A percentile compares a stretch with the other conserved stretches of the same genome.
Evolutionary conservation across 2,329 filamentous ascomycete species (phyloP).

Genomic region (Cercospora zeina): DNA sequence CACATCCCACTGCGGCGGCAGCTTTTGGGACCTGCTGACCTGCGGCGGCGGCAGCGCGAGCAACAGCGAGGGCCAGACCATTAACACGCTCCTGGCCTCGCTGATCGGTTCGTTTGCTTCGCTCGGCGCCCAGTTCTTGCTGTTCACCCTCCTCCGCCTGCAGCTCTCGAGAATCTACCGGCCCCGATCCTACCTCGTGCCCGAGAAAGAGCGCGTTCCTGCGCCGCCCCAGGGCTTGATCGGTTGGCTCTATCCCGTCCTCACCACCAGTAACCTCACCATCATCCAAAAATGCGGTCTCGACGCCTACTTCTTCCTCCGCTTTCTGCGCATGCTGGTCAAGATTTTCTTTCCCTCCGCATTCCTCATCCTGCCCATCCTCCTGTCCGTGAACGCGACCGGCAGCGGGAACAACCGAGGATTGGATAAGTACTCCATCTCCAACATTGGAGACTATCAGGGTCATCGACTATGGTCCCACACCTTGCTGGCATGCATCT

Average conservation of each 20-base stretch:
- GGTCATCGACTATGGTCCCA: conserved; percentile 76
- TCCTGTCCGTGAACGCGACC: conserved; percentile 82
- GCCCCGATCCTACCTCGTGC: conserved; percentile 85
- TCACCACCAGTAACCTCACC: conserved; percentile 71
- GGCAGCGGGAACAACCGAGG: conserved; percentile 61
- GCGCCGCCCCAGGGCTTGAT: conserved; percentile 63
- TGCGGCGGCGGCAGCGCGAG: conserved; percentile 21
- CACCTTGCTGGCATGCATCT: conserved; percentile 71
- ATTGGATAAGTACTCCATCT: conserved; percentile 81
- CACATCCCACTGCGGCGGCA: conserved; percentile 8
- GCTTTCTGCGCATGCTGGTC: conserved; percentile 81
- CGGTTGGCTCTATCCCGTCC: conserved; percentile 59
- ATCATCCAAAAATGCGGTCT: conserved; percentile 94
- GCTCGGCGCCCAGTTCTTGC: conserved; percentile 54
- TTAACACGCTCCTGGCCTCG: conserved; percentile 43
- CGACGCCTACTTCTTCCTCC: conserved; percentile 95
- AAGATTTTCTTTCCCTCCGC: conserved; percentile 89
- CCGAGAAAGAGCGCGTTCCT: conserved; percentile 79
- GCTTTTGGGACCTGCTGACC: conserved; percentile 17
- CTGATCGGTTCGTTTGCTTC: conserved; percentile 40
- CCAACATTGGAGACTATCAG: conserved; percentile 72
- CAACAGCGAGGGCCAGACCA: conserved; percentile 36
- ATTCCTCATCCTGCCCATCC: conserved; percentile 73
- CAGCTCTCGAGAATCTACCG: conserved; percentile 81
- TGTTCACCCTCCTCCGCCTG: conserved; percentile 76